Conservation (phyloP, 1,284 basidiomycete species). For the Chalciporus piperatoides region DNA sequence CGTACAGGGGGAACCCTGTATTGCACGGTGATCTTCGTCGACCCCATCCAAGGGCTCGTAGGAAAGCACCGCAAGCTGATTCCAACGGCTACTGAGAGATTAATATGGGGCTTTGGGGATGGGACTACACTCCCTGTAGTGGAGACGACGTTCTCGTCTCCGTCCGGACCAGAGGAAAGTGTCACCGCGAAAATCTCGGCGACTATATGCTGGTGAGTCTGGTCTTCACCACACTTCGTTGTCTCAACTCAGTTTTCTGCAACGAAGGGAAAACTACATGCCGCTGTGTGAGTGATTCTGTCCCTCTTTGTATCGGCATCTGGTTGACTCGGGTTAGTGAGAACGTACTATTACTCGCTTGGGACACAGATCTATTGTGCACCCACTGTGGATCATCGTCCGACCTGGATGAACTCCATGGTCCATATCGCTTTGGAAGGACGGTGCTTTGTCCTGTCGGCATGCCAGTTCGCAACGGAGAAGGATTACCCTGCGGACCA, state of each 20-base stretch:
- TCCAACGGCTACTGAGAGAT: constrained; percentile 65
- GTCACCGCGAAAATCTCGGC: constrained; percentile 55
- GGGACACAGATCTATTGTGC: constrained; percentile 67
- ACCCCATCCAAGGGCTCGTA: constrained; percentile 53
- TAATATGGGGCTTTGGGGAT: constrained; percentile 68
- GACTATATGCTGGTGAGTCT: constrained; percentile 62
- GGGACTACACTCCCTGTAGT: constrained; percentile 48
- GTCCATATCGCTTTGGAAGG: constrained; percentile 74
- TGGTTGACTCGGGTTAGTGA: constrained; percentile 32
- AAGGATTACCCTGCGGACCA: constrained; percentile 60
- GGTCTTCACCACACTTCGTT: not conserved
- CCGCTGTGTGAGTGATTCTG: constrained; percentile 49
- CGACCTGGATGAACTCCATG: constrained; percentile 65
- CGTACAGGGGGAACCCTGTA: constrained; percentile 64
- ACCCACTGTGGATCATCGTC: constrained; percentile 67
- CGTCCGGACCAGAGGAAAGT: constrained; percentile 20
- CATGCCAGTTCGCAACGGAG: constrained; percentile 61
- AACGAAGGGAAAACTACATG: constrained; percentile 71
- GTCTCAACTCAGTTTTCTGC: not conserved
- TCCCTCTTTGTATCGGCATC: not conserved
- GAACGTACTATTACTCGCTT: constrained; percentile 58
- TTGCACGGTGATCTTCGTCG: constrained; percentile 66
- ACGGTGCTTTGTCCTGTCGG: constrained; percentile 69
- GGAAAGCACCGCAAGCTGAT: constrained; percentile 71
- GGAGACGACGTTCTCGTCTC: constrained; percentile 33